Evolutionary conservation across 495 filamentous ascomycete species (phyloP), one percentile per base, ranked within the genome.

Genomic region (Evernia prunastri): DNA sequence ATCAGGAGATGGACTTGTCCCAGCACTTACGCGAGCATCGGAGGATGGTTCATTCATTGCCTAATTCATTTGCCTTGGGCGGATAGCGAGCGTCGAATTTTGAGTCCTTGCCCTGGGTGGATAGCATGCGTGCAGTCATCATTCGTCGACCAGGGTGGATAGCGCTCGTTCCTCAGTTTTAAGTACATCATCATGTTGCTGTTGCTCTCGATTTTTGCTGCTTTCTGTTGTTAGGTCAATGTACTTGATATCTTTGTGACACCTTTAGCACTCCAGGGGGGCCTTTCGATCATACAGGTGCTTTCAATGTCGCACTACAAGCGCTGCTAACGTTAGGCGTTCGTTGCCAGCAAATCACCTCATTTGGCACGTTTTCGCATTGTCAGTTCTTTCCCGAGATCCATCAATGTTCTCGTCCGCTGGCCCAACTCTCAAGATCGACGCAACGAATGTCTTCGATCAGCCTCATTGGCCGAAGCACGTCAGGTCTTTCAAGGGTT

Each of bases 121-220:
- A 49, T 49, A 25, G 45, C 45, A 20, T 25, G 20, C 45, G 18
- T 49, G 3, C 45, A 49, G 11, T 49, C 3, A 25, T 25, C 4
- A 23, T 25, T 53, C 49, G 13, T 53, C 31, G 45, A 53, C 25
- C 49, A 53, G 51, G 29, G 29, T 54, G 51, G 51, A 33, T n/a
- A 54, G 51, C 51, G 51, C 51, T 54, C 51, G 13, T 54, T 33
- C 20, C 13, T 54, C 29, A 29, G 20, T 54, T n/a, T n/a, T 54
- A 0, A 33, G 29, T 29, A 54, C 51, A 20, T 53, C 12, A 10
- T 17, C 49, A 6, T 54, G 25, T 53, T 31, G 17, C 27, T 31
- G 13, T 53, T 25, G 7, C n/a, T n/a, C n/a, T n/a, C n/a, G n/a
- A n/a, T n/a, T 29, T 31, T 29, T 53, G 27, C 13, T 12, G 25